Evolutionary conservation across 2,329 filamentous ascomycete genomes (phyloP), one percentile per base, ranked within the genome.

Genomic region (Ophiostoma quercus): DNA sequence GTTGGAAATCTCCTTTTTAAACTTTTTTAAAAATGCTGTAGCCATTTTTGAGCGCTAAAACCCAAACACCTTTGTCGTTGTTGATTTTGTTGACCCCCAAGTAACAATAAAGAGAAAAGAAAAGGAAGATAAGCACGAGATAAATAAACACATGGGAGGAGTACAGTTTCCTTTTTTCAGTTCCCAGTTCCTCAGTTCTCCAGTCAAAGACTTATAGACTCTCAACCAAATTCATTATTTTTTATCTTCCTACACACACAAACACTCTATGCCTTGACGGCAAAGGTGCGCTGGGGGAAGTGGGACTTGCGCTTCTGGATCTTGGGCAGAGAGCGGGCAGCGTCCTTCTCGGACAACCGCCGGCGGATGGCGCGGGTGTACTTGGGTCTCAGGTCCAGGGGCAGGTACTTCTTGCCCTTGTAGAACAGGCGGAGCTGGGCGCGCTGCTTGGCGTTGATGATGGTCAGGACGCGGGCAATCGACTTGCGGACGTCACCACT

Each of bases 361-460:
- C 96, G 92, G 81, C 95, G 93, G 85, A 98, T 96, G 81, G 94
- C 95, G 79, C 95, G 94, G 81, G 95, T 99, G 87, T 95, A 90
- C 92, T 98, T 98, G 81, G 93, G 84, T 84, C 95, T 92, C 86
- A 99, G 94, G 84, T 99, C 96, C 82, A 99, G 92, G 75, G 95
- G 95, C 75, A 93, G 85, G 89, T 97, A 97, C 88, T 97, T 98
- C 92, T 98, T 98, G 90, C 91, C 91, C 89, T 97, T 96, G 90
- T 99, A 99, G 91, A 98, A 98, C 77, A 98, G 88, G 79, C 94
- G 93, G 79, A 99, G 92, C 86, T 98, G 94, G 77, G 92, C 87
- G 83, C 96, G 91, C 88, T 99, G 95, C 89, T 96, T 98, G 84
- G 93, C 91, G 89, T 98, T 99, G 90, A 99, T 97, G 86, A 99